Base-by-base conservation (phyloP, 208 protist species). In the Leishmania tropica region DNA sequence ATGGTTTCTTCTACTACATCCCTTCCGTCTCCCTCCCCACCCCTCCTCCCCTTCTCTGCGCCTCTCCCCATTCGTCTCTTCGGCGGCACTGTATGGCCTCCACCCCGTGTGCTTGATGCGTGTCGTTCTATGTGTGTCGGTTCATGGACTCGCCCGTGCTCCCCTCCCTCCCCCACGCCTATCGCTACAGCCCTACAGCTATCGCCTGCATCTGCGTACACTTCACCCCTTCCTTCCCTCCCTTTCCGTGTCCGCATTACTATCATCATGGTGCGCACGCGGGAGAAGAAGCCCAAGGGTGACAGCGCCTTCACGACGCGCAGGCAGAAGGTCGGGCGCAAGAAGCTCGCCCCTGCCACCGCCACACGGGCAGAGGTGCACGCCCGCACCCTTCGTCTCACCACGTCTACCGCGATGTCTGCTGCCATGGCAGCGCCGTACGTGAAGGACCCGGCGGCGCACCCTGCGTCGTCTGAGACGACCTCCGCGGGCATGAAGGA, bases 331-430 rank as follows among this genome's bases (percentile, higher is more conserved):
- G 87, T 92, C 24, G 94, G 94, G 6, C 87, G 92, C 28, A 97
- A 97, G 79, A 97, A 97, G 79, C 87, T 97, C 48, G 89, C 90
- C 0, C 94, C 94, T 1, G 94, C 83, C 47, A 97, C 94, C 1
- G 89, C 91, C 4, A 97, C 94, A 19, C 88, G 88, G 3, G 94
- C 94, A 2, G 92, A 97, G 81, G 91, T 97, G n/a, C 92, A 95
- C 76, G 94, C 94, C 40, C 90, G 92, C 48, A 94, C 92, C 24
- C 75, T 97, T 51, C 90, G 88, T 68, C 81, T 97, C 79, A 78
- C 84, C 64, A 92, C 91, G 15, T 90, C 92, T 24, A 76, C 87
- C 0, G 77, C 89, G 8, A 87, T 95, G 70, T 53, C 81, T 8
- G 72, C 78, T 19, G 81, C 81, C 13, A 83, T 84, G 65, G 67